Conservation (phyloP, 2,329 filamentous ascomycete genomes). For the Botrytis galanthina region DNA sequence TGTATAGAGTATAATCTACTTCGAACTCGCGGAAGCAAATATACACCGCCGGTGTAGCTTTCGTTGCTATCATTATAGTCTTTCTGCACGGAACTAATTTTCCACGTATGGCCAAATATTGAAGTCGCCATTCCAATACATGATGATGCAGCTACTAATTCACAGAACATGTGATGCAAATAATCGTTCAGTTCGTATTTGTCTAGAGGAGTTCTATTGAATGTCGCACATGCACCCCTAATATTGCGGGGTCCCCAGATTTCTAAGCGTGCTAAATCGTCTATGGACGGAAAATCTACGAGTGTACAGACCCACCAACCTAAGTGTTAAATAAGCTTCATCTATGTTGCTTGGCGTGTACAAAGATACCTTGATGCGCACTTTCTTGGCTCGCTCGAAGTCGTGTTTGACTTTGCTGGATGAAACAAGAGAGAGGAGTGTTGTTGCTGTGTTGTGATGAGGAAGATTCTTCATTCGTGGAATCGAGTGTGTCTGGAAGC, state of each 20-base stretch:
- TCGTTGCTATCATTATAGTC: not conserved
- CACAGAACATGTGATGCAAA: not conserved
- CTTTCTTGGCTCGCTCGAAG: not conserved
- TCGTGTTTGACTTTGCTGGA: too few species aligned
- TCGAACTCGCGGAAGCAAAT: not conserved
- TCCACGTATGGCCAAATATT: not conserved
- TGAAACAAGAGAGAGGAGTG: not conserved
- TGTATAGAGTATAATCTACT: not conserved
- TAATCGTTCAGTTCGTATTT: not conserved
- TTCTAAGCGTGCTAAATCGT: not conserved
- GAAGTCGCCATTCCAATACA: not conserved
- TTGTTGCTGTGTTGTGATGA: not conserved
- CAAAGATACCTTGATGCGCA: not conserved
- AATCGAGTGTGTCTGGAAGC: not conserved
- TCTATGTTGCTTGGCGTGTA: conserved; percentile 14
- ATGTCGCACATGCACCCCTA: not conserved
- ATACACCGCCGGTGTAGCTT: not conserved
- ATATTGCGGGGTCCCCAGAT: conserved; percentile 16
- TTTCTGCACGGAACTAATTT: not conserved
- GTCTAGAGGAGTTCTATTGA: not conserved
- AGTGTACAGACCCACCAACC: not conserved
- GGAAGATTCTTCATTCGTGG: conserved; percentile 15
- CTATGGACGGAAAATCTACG: conserved; percentile 18
- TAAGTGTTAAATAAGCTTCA: conserved; percentile 3
- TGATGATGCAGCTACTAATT: not conserved